Evolutionary conservation across 2,329 filamentous ascomycete genomes (phyloP).

Genomic region (Hypoxylon sp.): DNA sequence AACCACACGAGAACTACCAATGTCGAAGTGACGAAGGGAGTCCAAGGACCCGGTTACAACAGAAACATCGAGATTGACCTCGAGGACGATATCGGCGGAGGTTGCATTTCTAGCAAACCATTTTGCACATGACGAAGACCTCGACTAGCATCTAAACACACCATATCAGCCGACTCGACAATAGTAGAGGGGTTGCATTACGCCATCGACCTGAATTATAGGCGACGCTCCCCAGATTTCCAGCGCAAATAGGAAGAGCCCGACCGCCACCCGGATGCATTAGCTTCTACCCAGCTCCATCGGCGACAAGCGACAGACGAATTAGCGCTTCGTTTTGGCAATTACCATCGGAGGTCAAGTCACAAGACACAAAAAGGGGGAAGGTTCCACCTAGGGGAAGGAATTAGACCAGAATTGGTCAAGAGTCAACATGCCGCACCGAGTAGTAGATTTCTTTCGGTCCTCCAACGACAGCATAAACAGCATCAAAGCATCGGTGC

Average conservation of each 20-base stretch:
- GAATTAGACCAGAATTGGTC: slow-evolving; percentile 22
- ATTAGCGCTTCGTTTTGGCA: slow-evolving; percentile 13
- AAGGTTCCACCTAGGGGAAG: slow-evolving; percentile 22
- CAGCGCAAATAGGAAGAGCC: slow-evolving; percentile 11
- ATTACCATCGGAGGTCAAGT: slow-evolving; percentile 11
- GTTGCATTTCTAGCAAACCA: background rate
- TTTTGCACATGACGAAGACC: slow-evolving; percentile 8
- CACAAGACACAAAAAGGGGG: slow-evolving; percentile 26
- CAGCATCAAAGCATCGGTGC: slow-evolving; percentile 58
- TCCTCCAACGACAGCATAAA: slow-evolving; percentile 67
- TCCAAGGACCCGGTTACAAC: background rate
- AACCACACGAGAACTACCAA: no score
- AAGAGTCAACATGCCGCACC: slow-evolving; percentile 64
- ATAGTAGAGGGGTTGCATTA: slow-evolving; percentile 29
- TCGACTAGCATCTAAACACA: slow-evolving; percentile 3
- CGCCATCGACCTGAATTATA: slow-evolving; percentile 35
- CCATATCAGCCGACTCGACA: slow-evolving; percentile 33
- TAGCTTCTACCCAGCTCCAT: slow-evolving; percentile 27
- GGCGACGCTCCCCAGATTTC: slow-evolving; percentile 35
- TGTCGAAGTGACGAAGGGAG: background rate
- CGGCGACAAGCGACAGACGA: slow-evolving; percentile 24
- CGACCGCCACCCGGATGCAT: slow-evolving; percentile 32
- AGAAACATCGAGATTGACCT: background rate
- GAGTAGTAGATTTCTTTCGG: slow-evolving; percentile 68
- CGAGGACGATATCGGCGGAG: background rate